phyloP scores from a whole-genome alignment of 176 grass and related monocot species.

The Musa acuminata region DNA sequence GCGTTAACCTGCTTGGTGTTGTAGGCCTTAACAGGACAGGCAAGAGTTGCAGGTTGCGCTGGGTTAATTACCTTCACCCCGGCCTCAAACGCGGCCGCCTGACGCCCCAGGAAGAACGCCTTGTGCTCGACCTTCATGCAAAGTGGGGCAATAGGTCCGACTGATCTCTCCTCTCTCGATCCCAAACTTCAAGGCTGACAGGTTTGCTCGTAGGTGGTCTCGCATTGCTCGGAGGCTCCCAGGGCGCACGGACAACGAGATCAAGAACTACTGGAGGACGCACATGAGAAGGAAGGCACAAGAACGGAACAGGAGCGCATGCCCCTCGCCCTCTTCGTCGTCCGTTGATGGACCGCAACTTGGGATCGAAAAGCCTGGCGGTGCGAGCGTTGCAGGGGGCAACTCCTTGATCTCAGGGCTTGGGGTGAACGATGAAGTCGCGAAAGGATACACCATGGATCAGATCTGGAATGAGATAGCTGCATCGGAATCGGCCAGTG shows the following conservation, averaged over 20 bases:
- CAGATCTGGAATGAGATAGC: slow-evolving; percentile 78
- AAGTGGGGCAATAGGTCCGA: slow-evolving; percentile 58
- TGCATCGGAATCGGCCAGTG: slow-evolving; percentile 16
- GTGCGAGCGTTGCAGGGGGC: background rate
- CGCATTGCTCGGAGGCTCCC: slow-evolving; percentile 73
- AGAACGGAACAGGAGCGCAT: slow-evolving; percentile 22
- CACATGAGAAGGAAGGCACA: slow-evolving; percentile 71
- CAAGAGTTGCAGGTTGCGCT: slow-evolving; percentile 76
- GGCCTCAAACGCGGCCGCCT: slow-evolving; percentile 66
- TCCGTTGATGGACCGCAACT: slow-evolving; percentile 4
- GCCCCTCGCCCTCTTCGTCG: slow-evolving; percentile 12
- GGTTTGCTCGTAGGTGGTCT: slow-evolving; percentile 43
- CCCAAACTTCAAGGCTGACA: background rate
- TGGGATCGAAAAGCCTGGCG: background rate
- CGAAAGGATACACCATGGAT: slow-evolving; percentile 22
- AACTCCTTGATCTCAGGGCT: slow-evolving; percentile 4
- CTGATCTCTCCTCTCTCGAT: background rate
- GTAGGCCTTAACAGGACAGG: slow-evolving; percentile 70
- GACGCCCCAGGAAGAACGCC: slow-evolving; percentile 67
- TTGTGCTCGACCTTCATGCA: slow-evolving; percentile 60
- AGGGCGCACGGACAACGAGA: slow-evolving; percentile 94
- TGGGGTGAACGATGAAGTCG: slow-evolving; percentile 7
- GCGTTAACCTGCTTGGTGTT: background rate
- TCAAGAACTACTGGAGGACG: slow-evolving; percentile 97
- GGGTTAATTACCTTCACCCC: slow-evolving; percentile 85